A percentile compares a stretch with the other conserved stretches of the same genome.
phyloP scores from a whole-genome alignment of 306 rosid genomes.

The Cucurbita argyrosperma region DNA sequence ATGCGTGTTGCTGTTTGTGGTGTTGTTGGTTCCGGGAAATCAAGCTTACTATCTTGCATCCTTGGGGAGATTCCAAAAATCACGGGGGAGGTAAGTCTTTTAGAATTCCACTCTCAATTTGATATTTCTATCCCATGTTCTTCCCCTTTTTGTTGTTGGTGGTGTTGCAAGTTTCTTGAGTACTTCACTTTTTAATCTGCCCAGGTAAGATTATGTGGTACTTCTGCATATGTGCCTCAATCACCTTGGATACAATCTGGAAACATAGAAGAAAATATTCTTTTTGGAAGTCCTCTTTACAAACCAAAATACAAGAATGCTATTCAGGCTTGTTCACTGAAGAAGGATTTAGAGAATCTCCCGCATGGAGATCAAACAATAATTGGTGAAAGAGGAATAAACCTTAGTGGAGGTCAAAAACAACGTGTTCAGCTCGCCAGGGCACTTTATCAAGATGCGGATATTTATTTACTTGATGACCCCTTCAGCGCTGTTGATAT shows the following conservation, averaged over 20 bases:
- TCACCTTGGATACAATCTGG: conserved; percentile 96
- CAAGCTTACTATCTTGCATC: conserved; percentile 91
- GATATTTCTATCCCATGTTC: neutral
- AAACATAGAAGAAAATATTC: conserved; percentile 81
- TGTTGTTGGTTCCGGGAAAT: conserved; percentile 89
- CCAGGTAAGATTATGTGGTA: conserved; percentile 81
- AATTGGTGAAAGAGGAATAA: conserved; percentile 92
- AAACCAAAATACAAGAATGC: conserved; percentile 93
- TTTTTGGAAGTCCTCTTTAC: conserved; percentile 75
- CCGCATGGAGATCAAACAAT: conserved; percentile 92
- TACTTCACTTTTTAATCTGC: conserved; percentile 11
- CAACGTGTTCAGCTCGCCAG: conserved; percentile 94
- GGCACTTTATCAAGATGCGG: conserved; percentile 90
- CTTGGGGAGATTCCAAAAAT: conserved; percentile 90
- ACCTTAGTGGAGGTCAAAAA: conserved; percentile 93
- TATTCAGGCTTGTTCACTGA: conserved; percentile 75
- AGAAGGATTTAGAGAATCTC: conserved; percentile 76
- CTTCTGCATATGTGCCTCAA: conserved; percentile 81
- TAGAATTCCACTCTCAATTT: neutral
- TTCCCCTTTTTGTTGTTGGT: conserved; percentile 11
- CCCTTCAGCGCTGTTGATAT: conserved; percentile 99
- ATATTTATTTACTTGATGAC: conserved; percentile 83
- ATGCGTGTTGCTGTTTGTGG: conserved; percentile 98
- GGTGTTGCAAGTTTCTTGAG: conserved; percentile 2
- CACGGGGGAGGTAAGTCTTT: conserved; percentile 79